These are phyloP conservation scores for Coniochaeta sp. DNA, from an alignment of 2,329 filamentous ascomycete genomes.

Conservation along the genomic window DNA sequence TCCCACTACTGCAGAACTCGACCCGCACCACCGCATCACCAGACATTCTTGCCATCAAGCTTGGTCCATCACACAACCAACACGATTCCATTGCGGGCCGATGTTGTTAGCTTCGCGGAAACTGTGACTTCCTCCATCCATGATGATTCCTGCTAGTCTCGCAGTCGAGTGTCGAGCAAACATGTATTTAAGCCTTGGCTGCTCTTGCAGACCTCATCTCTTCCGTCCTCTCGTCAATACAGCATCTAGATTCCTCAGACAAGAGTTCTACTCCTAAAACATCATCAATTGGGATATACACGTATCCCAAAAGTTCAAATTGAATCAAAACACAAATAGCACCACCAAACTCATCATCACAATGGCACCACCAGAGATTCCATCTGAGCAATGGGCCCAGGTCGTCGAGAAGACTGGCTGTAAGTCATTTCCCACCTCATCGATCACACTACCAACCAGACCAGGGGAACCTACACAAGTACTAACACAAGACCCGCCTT, in stretches of 20 bases:
- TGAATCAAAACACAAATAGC: not conserved
- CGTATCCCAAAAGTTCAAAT: not conserved
- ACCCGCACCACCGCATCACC: not conserved
- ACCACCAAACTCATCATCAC: conserved; percentile 7
- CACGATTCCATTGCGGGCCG: not conserved
- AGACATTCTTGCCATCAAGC: not conserved
- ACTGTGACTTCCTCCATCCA: not conserved
- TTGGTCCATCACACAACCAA: not conserved
- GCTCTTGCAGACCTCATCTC: not conserved
- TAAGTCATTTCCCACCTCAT: conserved; percentile 37
- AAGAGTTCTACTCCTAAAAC: not conserved
- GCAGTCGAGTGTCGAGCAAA: not conserved
- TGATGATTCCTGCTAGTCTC: not conserved
- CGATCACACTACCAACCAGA: not conserved
- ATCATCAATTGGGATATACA: not conserved
- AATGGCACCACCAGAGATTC: conserved; percentile 50
- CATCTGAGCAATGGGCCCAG: conserved; percentile 83
- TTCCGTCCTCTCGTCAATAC: not conserved
- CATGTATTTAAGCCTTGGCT: not conserved
- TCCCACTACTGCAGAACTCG: not conserved
- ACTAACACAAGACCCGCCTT: conserved; percentile 2
- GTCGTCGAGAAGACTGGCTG: conserved; percentile 76
- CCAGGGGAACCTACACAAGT: not conserved
- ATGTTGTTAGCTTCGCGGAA: not conserved
- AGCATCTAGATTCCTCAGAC: not conserved